Evolutionary conservation across 1,284 basidiomycete genomes (phyloP).

Genomic region (Malassezia globosa): DNA sequence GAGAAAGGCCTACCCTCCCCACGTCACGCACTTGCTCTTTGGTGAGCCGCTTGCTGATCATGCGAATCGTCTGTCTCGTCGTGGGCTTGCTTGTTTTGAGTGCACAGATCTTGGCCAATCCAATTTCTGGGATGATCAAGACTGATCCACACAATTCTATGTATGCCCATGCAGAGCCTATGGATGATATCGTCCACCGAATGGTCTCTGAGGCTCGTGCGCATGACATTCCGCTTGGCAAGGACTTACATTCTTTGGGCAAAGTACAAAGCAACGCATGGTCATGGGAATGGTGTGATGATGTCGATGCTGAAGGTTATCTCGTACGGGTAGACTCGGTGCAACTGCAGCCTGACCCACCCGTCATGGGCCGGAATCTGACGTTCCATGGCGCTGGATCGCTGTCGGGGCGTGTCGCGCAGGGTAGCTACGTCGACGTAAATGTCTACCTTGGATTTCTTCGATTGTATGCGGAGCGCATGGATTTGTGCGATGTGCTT

Average conservation of each 20-base stretch:
- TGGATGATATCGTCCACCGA: slow-evolving; percentile 13
- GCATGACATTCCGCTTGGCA: slow-evolving; percentile 3
- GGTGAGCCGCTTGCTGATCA: too few species aligned
- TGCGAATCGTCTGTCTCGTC: too few species aligned
- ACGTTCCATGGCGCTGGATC: slow-evolving; percentile 36
- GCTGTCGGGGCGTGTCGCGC: slow-evolving; percentile 24
- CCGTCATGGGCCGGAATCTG: slow-evolving; percentile 38
- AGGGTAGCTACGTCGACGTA: slow-evolving; percentile 38
- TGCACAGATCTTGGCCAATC: too few species aligned
- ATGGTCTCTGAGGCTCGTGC: slow-evolving; percentile 3
- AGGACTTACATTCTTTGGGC: neutral
- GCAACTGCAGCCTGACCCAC: slow-evolving; percentile 38
- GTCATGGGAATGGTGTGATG: slow-evolving; percentile 38
- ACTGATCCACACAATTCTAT: too few species aligned
- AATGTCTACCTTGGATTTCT: slow-evolving; percentile 42
- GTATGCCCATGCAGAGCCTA: neutral
- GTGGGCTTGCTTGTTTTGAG: too few species aligned
- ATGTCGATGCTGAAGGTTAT: slow-evolving; percentile 16
- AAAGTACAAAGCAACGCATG: slow-evolving; percentile 17
- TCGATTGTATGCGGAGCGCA: slow-evolving; percentile 27
- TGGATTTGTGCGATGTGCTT: slow-evolving; percentile 40
- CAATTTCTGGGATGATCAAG: too few species aligned
- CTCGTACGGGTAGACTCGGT: slow-evolving; percentile 30
- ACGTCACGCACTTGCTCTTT: too few species aligned
- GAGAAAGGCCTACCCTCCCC: too few species aligned